Conservation (phyloP, 257 asterid genomes). For the Solanum ahanhuiri region DNA sequence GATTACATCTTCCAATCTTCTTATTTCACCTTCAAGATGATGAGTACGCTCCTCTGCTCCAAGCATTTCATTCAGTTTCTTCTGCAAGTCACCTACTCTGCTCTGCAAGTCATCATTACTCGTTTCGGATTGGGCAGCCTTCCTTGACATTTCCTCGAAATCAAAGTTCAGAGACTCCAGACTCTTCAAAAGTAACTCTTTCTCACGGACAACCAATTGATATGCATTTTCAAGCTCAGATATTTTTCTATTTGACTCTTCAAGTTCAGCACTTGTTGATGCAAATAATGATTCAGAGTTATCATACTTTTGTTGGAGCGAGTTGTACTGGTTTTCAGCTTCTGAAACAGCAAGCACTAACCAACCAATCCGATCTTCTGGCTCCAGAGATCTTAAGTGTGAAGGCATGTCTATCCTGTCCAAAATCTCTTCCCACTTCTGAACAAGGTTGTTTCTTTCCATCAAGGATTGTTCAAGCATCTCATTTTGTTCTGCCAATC, state of each 20-base stretch:
- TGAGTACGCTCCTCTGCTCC: slow-evolving; percentile 40
- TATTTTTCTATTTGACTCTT: slow-evolving; percentile 46
- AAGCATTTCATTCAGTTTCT: slow-evolving; percentile 38
- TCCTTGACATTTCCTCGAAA: slow-evolving; percentile 32
- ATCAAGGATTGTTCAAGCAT: slow-evolving; percentile 96
- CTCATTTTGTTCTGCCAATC: slow-evolving; percentile 94
- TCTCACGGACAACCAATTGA: slow-evolving; percentile 48
- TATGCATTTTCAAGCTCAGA: slow-evolving; percentile 53
- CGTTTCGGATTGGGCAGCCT: slow-evolving; percentile 20
- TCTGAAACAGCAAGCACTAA: slow-evolving; percentile 55
- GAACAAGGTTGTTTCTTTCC: slow-evolving; percentile 88
- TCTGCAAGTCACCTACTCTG: slow-evolving; percentile 43
- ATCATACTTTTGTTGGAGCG: slow-evolving; percentile 74
- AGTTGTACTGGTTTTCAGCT: slow-evolving; percentile 47
- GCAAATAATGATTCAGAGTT: slow-evolving; percentile 43
- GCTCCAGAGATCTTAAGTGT: slow-evolving; percentile 73
- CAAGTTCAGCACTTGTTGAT: slow-evolving; percentile 50
- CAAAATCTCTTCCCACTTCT: slow-evolving; percentile 77
- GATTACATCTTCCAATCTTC: slow-evolving; percentile 51
- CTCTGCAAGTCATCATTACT: slow-evolving; percentile 37
- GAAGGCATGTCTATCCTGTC: slow-evolving; percentile 68
- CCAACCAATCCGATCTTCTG: slow-evolving; percentile 85
- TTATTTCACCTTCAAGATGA: slow-evolving; percentile 38
- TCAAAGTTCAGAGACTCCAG: slow-evolving; percentile 45
- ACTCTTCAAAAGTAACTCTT: slow-evolving; percentile 45